Evolutionary conservation across 2,329 filamentous ascomycete species (phyloP).

Genomic region (Hymenoscyphus scutula): DNA sequence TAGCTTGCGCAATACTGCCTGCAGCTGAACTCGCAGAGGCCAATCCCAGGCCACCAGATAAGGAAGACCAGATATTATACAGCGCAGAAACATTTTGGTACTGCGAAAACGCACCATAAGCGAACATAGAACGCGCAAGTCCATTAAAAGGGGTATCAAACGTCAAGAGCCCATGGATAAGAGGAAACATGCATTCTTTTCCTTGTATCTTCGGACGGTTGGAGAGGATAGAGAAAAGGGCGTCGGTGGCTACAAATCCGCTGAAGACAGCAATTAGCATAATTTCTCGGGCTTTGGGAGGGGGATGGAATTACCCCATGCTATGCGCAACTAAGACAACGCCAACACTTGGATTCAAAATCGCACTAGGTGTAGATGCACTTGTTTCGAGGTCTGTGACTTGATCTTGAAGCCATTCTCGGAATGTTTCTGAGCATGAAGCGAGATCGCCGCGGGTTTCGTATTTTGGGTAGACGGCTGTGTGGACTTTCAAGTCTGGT

Average conservation of each 20-base stretch:
- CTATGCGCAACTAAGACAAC: slow-evolving; percentile 81
- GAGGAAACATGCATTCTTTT: slow-evolving; percentile 56
- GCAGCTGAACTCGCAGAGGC: slow-evolving; percentile 20
- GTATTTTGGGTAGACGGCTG: slow-evolving; percentile 67
- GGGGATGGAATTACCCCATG: slow-evolving; percentile 57
- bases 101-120: slow-evolving; percentile 59
- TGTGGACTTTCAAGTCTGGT: slow-evolving; percentile 57
- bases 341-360: slow-evolving; percentile 75
- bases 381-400: slow-evolving; percentile 78
- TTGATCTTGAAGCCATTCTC: slow-evolving; percentile 70
- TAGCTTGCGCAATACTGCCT: slow-evolving; percentile 25
- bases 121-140: slow-evolving; percentile 57
- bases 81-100: slow-evolving; percentile 56
- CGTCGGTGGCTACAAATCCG: slow-evolving; percentile 81
- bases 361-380: slow-evolving; percentile 70
- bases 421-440: slow-evolving; percentile 50
- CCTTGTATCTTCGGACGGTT: slow-evolving; percentile 44
- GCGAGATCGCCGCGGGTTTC: slow-evolving; percentile 69
- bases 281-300: not conserved
- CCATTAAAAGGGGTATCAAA: slow-evolving; percentile 86
- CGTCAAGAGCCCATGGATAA: slow-evolving; percentile 75
- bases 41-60: slow-evolving; percentile 46
- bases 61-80: slow-evolving; percentile 56
- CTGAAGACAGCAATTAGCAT: slow-evolving; percentile 20
- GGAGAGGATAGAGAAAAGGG: slow-evolving; percentile 57